Percentiles rank a stretch among this genome's conserved stretches.
Evolutionary conservation across 2,329 filamentous ascomycete species (phyloP).

Genomic region (Alternaria consortialis): DNA sequence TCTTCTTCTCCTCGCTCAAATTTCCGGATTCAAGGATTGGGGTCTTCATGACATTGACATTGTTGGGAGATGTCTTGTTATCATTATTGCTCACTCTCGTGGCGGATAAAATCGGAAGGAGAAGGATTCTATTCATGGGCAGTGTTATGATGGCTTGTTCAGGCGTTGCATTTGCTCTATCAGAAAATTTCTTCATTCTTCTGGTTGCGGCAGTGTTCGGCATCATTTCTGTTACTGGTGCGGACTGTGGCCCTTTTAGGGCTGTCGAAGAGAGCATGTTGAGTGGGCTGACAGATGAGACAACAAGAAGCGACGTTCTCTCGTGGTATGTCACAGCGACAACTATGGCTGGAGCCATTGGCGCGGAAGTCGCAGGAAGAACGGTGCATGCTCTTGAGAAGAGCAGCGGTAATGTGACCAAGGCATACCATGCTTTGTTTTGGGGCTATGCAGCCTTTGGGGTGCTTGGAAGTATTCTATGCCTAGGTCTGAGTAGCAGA

Average conservation of each 20-base stretch:
- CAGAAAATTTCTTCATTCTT: constrained; percentile 50
- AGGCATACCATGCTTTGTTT: constrained; percentile 55
- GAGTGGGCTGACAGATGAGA: constrained; percentile 47
- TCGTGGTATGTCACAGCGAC: constrained; percentile 52
- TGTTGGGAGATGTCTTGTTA: constrained; percentile 51
- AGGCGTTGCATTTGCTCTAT: constrained; percentile 48
- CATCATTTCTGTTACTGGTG: constrained; percentile 50
- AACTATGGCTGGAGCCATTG: constrained; percentile 48
- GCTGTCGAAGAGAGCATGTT: constrained; percentile 50
- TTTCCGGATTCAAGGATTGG: constrained; percentile 50
- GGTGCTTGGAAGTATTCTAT: constrained; percentile 50
- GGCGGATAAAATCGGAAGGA: constrained; percentile 49
- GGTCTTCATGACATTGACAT: constrained; percentile 53
- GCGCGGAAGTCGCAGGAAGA: constrained; percentile 51
- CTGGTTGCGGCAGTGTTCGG: constrained; percentile 50
- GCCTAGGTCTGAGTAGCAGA: constrained; percentile 50
- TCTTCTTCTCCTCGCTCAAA: constrained; percentile 50
- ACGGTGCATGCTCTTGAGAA: constrained; percentile 52
- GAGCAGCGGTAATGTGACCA: constrained; percentile 48
- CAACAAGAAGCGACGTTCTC: constrained; percentile 49
- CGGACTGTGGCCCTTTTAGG: constrained; percentile 47
- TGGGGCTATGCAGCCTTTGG: constrained; percentile 56
- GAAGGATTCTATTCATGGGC: constrained; percentile 48
- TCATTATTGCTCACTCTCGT: constrained; percentile 51
- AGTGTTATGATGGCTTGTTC: constrained; percentile 49